Evolutionary conservation across 2,329 filamentous ascomycete species (phyloP).

Genomic region (Colletotrichum higginsianum): DNA sequence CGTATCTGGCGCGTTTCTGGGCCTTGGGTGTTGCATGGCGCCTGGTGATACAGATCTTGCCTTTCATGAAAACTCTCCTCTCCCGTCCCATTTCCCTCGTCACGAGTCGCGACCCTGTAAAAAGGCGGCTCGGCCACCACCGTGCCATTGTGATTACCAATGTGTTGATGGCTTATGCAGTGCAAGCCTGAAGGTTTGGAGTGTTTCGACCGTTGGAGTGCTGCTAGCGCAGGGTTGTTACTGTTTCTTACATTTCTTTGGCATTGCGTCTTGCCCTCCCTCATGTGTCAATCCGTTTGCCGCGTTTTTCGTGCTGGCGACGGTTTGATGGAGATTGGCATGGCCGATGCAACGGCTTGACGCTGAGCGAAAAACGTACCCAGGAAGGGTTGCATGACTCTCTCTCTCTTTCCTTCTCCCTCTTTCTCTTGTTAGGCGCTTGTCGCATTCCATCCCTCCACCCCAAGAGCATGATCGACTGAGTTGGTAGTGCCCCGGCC

Average conservation of each 20-base stretch:
- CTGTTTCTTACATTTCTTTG: conserved; percentile 4
- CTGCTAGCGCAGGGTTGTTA: conserved; percentile 11
- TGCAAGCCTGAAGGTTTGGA: conserved; percentile 17
- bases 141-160: conserved; percentile 8
- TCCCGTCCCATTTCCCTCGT: conserved; percentile 2
- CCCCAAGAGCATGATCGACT: neutral
- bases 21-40: conserved; percentile 19
- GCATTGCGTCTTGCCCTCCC: neutral
- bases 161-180: conserved; percentile 14
- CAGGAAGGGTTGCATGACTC: conserved; percentile 30
- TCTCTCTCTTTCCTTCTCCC: neutral
- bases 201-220: conserved; percentile 10
- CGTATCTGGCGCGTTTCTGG: conserved; percentile 20
- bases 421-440: neutral
- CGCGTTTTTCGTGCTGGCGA: conserved; percentile 4
- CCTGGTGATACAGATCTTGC: conserved; percentile 26
- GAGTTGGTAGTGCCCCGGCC: conserved; percentile 2
- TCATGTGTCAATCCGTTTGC: neutral
- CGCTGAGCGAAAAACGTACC: conserved; percentile 24
- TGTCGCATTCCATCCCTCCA: neutral
- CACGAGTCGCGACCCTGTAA: conserved; percentile 37
- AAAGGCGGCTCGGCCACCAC: conserved; percentile 13
- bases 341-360: conserved; percentile 22
- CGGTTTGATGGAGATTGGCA: conserved; percentile 29
- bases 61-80: conserved; percentile 8